phyloP scores from a whole-genome alignment of 2,329 filamentous ascomycete species.

The Verticillium dahliae region DNA sequence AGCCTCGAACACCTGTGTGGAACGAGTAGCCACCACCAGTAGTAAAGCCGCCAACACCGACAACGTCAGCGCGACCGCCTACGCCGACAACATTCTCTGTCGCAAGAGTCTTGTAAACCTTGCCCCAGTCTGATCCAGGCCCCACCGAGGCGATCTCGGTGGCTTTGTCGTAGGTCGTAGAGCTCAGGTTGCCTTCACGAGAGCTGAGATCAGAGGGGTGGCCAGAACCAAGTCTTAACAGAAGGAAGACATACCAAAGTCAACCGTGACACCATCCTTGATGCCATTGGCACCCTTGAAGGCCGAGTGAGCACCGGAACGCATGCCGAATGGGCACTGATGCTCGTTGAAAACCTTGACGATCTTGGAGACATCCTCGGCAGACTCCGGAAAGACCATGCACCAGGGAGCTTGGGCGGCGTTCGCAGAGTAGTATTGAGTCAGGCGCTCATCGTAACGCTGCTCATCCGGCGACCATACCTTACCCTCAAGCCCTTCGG shows the following conservation, averaged over 20 bases:
- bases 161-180: constrained; percentile 19
- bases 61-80: constrained; percentile 16
- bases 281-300: constrained; percentile 16
- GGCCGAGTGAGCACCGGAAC: constrained; percentile 19
- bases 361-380: constrained; percentile 11
- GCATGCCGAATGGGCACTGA: constrained; percentile 19
- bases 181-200: constrained; percentile 18
- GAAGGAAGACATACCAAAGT: constrained; percentile 12
- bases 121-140: constrained; percentile 19
- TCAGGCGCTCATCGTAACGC: constrained; percentile 15
- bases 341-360: constrained; percentile 13
- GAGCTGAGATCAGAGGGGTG: background rate
- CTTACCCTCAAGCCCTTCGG: constrained; percentile 15
- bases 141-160: constrained; percentile 21
- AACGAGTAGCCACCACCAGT: constrained; percentile 21
- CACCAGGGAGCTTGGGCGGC: constrained; percentile 20
- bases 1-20: constrained; percentile 24
- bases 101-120: constrained; percentile 15
- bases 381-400: constrained; percentile 9
- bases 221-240: constrained; percentile 7
- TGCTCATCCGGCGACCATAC: constrained; percentile 12
- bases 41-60: constrained; percentile 16
- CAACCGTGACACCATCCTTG: constrained; percentile 17
- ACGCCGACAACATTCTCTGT: constrained; percentile 11
- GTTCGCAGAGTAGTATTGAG: constrained; percentile 22